phyloP scores from a whole-genome alignment of 2,329 filamentous ascomycete genomes.

The Uncinocarpus reesii region DNA sequence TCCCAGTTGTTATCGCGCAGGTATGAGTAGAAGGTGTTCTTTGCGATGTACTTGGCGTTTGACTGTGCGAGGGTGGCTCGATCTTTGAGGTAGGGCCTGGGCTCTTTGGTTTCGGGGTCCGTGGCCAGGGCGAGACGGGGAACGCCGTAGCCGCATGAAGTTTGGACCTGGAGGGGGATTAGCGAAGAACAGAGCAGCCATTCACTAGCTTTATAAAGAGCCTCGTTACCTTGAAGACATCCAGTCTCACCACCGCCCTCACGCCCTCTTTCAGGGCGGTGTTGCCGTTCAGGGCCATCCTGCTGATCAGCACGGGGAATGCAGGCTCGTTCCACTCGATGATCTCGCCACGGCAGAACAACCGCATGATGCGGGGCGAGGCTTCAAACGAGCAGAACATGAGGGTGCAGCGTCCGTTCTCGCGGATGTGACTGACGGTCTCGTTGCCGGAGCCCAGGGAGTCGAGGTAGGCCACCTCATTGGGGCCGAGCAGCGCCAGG shows the following conservation, averaged over 20 bases:
- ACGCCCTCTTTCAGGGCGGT: constrained; percentile 41
- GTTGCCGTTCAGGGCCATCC: constrained; percentile 37
- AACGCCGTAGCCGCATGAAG: constrained; percentile 56
- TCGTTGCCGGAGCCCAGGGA: constrained; percentile 65
- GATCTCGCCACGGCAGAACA: constrained; percentile 52
- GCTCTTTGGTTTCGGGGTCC: constrained; percentile 24
- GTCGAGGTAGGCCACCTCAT: constrained; percentile 59
- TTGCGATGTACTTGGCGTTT: constrained; percentile 41
- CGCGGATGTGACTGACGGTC: constrained; percentile 64
- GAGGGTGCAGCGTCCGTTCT: constrained; percentile 64
- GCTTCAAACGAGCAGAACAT: constrained; percentile 60
- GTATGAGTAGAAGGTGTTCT: constrained; percentile 45
- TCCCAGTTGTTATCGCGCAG: constrained; percentile 46
- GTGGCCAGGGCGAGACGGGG: constrained; percentile 41
- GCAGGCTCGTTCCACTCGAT: constrained; percentile 49
- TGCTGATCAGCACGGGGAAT: constrained; percentile 38
- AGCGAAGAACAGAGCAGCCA: neutral
- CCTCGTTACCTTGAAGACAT: constrained; percentile 48
- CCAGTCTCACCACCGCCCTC: constrained; percentile 51
- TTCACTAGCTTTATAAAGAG: neutral
- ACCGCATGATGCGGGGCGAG: constrained; percentile 51
- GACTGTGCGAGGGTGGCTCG: constrained; percentile 48
- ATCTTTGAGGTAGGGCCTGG: constrained; percentile 37
- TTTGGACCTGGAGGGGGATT: constrained; percentile 51
- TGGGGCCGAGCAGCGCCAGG: constrained; percentile 50